These are phyloP conservation scores for Fraxinus angustifolia DNA, from an alignment of 305 asterid species.

Conservation along the genomic window DNA sequence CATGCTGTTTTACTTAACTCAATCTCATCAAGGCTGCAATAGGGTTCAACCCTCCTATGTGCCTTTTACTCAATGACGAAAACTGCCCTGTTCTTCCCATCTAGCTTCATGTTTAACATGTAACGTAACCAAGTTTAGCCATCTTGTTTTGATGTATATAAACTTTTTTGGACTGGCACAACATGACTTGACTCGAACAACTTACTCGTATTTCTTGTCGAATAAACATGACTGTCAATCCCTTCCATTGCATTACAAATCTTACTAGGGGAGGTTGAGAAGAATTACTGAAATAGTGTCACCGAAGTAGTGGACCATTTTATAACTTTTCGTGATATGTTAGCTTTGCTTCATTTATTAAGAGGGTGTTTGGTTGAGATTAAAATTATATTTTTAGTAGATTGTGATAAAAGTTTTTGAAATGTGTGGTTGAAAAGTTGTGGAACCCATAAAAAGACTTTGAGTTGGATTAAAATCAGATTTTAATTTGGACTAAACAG, in stretches of 20 bases:
- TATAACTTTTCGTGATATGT: not conserved
- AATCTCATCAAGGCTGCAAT: not conserved
- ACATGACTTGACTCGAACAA: no score
- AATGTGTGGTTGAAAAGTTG: no score
- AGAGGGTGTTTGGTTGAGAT: no score
- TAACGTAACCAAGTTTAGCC: not conserved
- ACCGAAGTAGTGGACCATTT: not conserved
- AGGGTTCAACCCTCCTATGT: not conserved
- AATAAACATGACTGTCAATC: not conserved
- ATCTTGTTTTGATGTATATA: not conserved
- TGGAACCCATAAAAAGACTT: no score
- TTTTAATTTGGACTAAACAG: no score
- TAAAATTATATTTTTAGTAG: no score
- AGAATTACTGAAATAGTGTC: not conserved
- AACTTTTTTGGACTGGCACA: not conserved
- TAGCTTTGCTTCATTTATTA: not conserved
- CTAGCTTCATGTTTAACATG: not conserved
- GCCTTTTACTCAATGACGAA: not conserved
- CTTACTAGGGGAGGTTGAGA: not conserved
- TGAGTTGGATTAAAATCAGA: no score
- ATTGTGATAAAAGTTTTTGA: no score
- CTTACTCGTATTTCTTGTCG: not conserved
- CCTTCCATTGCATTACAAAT: not conserved
- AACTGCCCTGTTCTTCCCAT: not conserved
- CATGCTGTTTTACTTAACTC: not conserved